Conservation (phyloP, 2,329 filamentous ascomycete species). For the Daldinia sp. region DNA sequence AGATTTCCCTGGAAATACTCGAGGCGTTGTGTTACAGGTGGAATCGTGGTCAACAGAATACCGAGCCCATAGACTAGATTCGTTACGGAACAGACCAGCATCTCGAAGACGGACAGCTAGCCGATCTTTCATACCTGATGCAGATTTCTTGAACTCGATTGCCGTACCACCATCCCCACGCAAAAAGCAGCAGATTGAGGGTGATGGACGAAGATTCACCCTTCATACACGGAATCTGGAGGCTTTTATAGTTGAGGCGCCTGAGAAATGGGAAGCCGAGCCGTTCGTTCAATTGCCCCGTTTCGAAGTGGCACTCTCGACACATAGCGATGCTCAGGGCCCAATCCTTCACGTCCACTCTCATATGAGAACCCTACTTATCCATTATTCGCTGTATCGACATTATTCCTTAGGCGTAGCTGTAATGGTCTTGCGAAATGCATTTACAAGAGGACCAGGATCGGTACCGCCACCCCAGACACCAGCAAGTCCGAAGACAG, state of each 20-base stretch:
- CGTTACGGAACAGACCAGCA: constrained; percentile 65
- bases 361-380: constrained; percentile 79
- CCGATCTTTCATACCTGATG: constrained; percentile 76
- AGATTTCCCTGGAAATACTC: constrained; percentile 82
- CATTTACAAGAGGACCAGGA: constrained; percentile 69
- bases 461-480: constrained; percentile 50
- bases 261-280: constrained; percentile 85
- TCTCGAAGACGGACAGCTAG: constrained; percentile 80
- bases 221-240: constrained; percentile 87
- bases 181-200: constrained; percentile 66
- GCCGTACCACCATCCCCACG: constrained; percentile 63
- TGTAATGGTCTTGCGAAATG: constrained; percentile 77
- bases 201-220: constrained; percentile 84
- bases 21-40: constrained; percentile 86
- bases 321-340: constrained; percentile 86
- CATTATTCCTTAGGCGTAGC: constrained; percentile 92
- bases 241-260: constrained; percentile 88
- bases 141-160: constrained; percentile 68
- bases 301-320: constrained; percentile 88
- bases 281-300: constrained; percentile 88
- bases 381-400: constrained; percentile 93
- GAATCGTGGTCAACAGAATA: constrained; percentile 93
- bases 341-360: constrained; percentile 90
- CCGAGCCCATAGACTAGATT: constrained; percentile 80
- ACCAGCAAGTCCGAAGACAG: constrained; percentile 45